These are phyloP conservation scores for Periconia sp. DNA, from an alignment of 2,329 filamentous ascomycete species.

Conservation along the genomic window DNA sequence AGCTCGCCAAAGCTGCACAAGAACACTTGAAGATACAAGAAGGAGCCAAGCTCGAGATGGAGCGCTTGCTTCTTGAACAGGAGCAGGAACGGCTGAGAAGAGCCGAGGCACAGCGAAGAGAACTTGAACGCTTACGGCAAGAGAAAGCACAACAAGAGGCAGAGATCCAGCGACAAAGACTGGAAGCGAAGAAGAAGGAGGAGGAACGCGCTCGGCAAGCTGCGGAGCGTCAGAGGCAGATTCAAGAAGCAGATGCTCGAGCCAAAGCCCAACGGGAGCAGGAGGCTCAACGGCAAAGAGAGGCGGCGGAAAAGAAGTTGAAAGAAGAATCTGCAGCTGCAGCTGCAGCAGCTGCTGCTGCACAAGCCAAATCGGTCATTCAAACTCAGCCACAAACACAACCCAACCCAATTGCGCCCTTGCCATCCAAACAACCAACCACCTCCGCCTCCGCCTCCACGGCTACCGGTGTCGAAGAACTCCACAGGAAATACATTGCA, in stretches of 20 bases:
- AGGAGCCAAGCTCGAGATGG: slow-evolving; percentile 56
- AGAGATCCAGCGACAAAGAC: slow-evolving; percentile 33
- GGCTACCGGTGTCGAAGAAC: slow-evolving; percentile 23
- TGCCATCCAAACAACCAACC: slow-evolving; percentile 8
- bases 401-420: slow-evolving; percentile 2
- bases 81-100: slow-evolving; percentile 35
- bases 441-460: slow-evolving; percentile 6
- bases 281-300: slow-evolving; percentile 31
- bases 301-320: slow-evolving; percentile 31
- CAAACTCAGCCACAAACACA: slow-evolving; percentile 19
- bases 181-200: slow-evolving; percentile 39
- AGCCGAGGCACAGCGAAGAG: slow-evolving; percentile 40
- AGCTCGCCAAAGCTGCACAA: slow-evolving; percentile 65
- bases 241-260: slow-evolving; percentile 35
- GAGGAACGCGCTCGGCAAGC: slow-evolving; percentile 32
- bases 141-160: slow-evolving; percentile 47
- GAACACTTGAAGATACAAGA: slow-evolving; percentile 67
- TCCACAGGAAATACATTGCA: slow-evolving; percentile 38
- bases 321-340: slow-evolving; percentile 20
- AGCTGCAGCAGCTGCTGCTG: slow-evolving; percentile 24
- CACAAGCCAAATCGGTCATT: slow-evolving; percentile 25
- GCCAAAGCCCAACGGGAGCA: slow-evolving; percentile 32
- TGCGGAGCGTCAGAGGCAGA: slow-evolving; percentile 26
- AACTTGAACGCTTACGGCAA: slow-evolving; percentile 45
- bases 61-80: slow-evolving; percentile 50